Evolutionary conservation across 768 basidiomycete species (phyloP).

Genomic region (Tulasnella sp.): DNA sequence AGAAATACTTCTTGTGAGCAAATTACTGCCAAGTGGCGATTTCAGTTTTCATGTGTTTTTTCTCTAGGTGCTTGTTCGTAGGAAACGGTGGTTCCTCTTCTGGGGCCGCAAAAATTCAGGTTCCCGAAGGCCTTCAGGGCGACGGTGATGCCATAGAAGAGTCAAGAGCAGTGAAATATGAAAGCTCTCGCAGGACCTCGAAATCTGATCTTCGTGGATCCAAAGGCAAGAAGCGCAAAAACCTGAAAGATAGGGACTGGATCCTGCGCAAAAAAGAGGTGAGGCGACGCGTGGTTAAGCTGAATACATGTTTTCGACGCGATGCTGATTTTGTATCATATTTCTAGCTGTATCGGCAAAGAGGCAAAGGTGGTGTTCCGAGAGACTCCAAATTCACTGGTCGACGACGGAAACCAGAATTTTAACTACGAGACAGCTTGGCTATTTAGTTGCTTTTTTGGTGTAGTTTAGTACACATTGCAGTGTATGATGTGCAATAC

Average conservation of each 20-base stretch:
- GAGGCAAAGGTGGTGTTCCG: slow-evolving; percentile 77
- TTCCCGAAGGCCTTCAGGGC: slow-evolving; percentile 67
- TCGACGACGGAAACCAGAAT: slow-evolving; percentile 68
- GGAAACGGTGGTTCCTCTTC: slow-evolving; percentile 50
- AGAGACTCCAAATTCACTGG: slow-evolving; percentile 82
- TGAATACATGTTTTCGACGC: slow-evolving; percentile 11
- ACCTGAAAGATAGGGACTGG: slow-evolving; percentile 65
- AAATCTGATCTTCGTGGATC: slow-evolving; percentile 39
- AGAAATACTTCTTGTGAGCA: slow-evolving; percentile 65
- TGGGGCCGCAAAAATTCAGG: slow-evolving; percentile 32
- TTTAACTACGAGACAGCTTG: no score
- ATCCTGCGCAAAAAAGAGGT: slow-evolving; percentile 96
- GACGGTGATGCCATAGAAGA: slow-evolving; percentile 38
- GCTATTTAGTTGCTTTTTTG: neutral
- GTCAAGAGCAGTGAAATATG: slow-evolving; percentile 47
- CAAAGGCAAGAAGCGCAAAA: slow-evolving; percentile 56
- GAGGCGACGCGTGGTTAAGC: slow-evolving; percentile 20
- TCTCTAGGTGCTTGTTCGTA: slow-evolving; percentile 56
- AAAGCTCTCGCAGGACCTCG: slow-evolving; percentile 56
- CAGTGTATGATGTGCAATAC: no score
- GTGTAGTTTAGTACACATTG: neutral
- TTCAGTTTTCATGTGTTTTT: neutral
- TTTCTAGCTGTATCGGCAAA: slow-evolving; percentile 59
- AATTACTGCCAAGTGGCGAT: neutral
- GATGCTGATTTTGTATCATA: neutral